Conservation (phyloP, 148 eudicot genomes). For the Talinum fruticosum region DNA sequence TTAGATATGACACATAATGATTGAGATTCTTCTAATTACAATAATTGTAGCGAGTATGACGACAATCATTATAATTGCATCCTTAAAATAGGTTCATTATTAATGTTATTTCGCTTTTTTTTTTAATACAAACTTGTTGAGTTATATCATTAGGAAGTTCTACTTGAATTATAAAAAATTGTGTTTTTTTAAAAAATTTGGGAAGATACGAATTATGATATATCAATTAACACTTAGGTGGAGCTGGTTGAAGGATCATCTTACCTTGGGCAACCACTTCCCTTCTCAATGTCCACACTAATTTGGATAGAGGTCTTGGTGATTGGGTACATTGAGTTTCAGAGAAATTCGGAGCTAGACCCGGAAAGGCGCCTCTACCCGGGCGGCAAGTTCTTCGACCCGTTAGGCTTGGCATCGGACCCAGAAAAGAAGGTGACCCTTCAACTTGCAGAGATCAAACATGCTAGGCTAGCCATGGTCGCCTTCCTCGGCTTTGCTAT, state of each 20-base stretch:
- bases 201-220: no score
- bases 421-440: slow-evolving; percentile 87
- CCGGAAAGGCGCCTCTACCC: slow-evolving; percentile 92
- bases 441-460: slow-evolving; percentile 95
- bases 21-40: no score
- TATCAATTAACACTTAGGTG: no score
- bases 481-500: slow-evolving; percentile 90
- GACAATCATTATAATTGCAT: no score
- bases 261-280: slow-evolving; percentile 91
- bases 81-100: no score
- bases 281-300: slow-evolving; percentile 76
- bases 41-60: no score
- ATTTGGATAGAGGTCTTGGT: slow-evolving; percentile 87
- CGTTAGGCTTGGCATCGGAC: slow-evolving; percentile 74
- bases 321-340: slow-evolving; percentile 91
- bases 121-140: no score
- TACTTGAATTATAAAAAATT: no score
- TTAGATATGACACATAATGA: no score
- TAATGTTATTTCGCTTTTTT: no score
- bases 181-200: no score
- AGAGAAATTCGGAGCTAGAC: slow-evolving; percentile 86
- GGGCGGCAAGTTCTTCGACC: slow-evolving; percentile 82
- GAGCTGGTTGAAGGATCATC: slow-evolving; percentile 91
- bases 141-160: no score
- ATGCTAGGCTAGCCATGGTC: slow-evolving; percentile 94